These are phyloP conservation scores for Paraglomus occultum DNA, from an alignment of 192 early-diverging fungal genomes.

Conservation along the genomic window DNA sequence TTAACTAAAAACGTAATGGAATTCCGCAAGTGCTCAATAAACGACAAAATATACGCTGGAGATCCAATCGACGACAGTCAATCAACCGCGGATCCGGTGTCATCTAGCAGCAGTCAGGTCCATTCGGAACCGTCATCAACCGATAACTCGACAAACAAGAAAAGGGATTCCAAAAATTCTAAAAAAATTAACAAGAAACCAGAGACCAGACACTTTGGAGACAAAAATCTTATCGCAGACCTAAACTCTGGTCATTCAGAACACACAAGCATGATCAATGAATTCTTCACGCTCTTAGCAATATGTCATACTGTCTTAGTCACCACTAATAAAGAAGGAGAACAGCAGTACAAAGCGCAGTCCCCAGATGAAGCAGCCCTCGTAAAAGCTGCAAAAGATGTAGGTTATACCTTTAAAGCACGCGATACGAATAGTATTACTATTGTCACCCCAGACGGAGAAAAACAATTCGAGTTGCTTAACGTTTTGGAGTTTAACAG, in stretches of 20 bases:
- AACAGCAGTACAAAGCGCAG: constrained; percentile 56
- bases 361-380: constrained; percentile 71
- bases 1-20: constrained; percentile 81
- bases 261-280: constrained; percentile 1
- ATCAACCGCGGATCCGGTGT: neutral
- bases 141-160: neutral
- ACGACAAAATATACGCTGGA: constrained; percentile 54
- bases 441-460: constrained; percentile 28
- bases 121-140: neutral
- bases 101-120: neutral
- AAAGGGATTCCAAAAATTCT: neutral
- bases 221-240: constrained; percentile 33
- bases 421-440: constrained; percentile 59
- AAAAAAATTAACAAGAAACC: neutral
- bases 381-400: constrained; percentile 52
- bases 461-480: constrained; percentile 53
- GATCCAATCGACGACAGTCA: neutral
- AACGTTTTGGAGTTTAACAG: constrained; percentile 73
- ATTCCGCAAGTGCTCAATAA: constrained; percentile 67
- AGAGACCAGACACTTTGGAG: constrained; percentile 19
- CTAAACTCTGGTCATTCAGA: too few relatives aligned
- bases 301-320: constrained; percentile 69
- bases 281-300: constrained; percentile 58
- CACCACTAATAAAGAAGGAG: constrained; percentile 15
- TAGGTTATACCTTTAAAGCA: constrained; percentile 55